Percentiles rank a stretch among this genome's conserved stretches.
phyloP scores from a whole-genome alignment of 2,329 filamentous ascomycete species.

The Paraphaeosphaeria sporulosa region DNA sequence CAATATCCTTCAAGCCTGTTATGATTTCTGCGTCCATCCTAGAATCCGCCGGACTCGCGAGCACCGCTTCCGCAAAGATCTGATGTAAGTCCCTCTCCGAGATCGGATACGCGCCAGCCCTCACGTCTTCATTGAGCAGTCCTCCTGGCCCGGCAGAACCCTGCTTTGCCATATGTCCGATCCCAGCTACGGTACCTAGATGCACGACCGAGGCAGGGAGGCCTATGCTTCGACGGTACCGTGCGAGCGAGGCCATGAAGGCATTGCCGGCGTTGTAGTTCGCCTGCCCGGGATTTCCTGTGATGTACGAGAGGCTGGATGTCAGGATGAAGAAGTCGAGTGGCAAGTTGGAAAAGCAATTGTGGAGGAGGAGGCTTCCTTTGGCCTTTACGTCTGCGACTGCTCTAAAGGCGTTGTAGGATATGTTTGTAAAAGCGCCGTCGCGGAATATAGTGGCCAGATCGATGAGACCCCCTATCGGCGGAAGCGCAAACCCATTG shows the following conservation, averaged over 20 bases:
- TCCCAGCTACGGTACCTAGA: conserved; percentile 51
- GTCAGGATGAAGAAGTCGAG: conserved; percentile 32
- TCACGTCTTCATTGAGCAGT: conserved; percentile 5
- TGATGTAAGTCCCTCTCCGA: conserved; percentile 19
- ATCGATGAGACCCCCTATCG: conserved; percentile 24
- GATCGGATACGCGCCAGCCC: conserved; percentile 14
- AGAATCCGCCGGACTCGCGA: conserved; percentile 15
- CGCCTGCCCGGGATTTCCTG: conserved; percentile 26
- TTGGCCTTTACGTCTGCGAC: conserved; percentile 22
- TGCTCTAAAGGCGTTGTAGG: conserved; percentile 13
- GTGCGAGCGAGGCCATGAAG: conserved; percentile 53
- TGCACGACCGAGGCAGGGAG: conserved; percentile 50
- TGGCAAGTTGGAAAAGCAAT: conserved; percentile 11
- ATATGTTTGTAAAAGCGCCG: conserved; percentile 18
- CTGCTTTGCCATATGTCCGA: conserved; percentile 50
- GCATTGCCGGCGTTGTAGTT: conserved; percentile 29
- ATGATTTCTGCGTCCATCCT: conserved; percentile 19
- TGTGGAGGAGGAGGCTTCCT: conserved; percentile 21
- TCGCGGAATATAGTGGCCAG: conserved; percentile 22
- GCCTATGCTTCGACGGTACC: conserved; percentile 48
- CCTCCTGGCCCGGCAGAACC: background rate
- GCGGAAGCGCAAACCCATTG: conserved; percentile 8
- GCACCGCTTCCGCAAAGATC: conserved; percentile 19
- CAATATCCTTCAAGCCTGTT: conserved; percentile 16
- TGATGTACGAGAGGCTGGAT: conserved; percentile 21